These are phyloP conservation scores for Aspergillus udagawae DNA, from an alignment of 2,329 filamentous ascomycete genomes.

Conservation along the genomic window DNA sequence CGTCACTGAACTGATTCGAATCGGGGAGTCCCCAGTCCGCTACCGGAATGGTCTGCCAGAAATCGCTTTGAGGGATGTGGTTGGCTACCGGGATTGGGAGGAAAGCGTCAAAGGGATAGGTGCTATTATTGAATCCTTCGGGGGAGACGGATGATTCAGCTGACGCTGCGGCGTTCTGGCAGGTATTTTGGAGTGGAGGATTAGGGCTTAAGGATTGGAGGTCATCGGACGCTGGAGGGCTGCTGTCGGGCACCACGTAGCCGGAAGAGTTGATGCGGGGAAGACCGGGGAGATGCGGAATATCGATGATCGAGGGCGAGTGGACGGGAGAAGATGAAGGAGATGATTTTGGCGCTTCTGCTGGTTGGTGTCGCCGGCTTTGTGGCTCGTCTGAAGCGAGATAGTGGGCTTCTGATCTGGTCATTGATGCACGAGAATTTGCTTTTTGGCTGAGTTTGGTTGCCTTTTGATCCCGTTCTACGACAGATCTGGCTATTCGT, in stretches of 20 bases:
- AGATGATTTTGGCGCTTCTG: neutral
- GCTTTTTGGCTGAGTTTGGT: constrained; percentile 26
- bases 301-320: neutral
- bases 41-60: constrained; percentile 89
- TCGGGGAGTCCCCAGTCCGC: constrained; percentile 69
- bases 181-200: neutral
- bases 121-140: neutral
- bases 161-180: neutral
- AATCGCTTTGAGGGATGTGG: constrained; percentile 47
- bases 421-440: constrained; percentile 15
- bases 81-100: constrained; percentile 4
- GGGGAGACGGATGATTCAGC: neutral
- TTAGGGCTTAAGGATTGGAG: neutral
- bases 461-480: constrained; percentile 84
- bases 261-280: constrained; percentile 30
- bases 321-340: neutral
- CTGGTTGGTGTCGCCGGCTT: neutral
- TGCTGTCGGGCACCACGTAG: constrained; percentile 29
- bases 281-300: constrained; percentile 15
- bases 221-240: neutral
- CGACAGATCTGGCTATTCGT: constrained; percentile 77
- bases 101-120: neutral
- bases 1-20: neutral
- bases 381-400: neutral
- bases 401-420: constrained; percentile 9